Conservation (phyloP, 768 basidiomycete genomes). For the Leccinum broughii region DNA sequence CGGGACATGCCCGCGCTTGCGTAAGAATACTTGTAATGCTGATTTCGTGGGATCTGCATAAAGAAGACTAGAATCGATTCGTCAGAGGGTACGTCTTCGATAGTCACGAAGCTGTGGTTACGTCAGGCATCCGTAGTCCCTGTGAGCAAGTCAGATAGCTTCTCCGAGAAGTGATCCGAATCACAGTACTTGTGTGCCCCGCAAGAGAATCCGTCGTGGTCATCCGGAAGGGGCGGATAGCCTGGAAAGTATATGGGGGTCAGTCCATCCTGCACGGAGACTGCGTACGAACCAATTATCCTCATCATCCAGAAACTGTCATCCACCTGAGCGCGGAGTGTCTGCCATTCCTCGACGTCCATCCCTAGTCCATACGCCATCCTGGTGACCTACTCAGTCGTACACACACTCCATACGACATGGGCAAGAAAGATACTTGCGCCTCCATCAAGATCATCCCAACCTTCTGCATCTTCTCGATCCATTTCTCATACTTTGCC, state of each 20-base stretch:
- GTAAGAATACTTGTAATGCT: conserved; percentile 81
- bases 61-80: conserved; percentile 62
- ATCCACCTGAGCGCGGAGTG: conserved; percentile 67
- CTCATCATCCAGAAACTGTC: conserved; percentile 92
- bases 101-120: conserved; percentile 34
- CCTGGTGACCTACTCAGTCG: conserved; percentile 37
- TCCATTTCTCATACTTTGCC: conserved; percentile 70
- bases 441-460: conserved; percentile 87
- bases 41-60: conserved; percentile 76
- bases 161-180: background rate
- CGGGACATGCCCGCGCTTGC: conserved; percentile 38
- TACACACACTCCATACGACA: background rate
- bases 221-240: conserved; percentile 82
- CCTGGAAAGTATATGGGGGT: conserved; percentile 42
- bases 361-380: conserved; percentile 84
- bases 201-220: conserved; percentile 83
- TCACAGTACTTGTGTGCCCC: conserved; percentile 78
- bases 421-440: conserved; percentile 41
- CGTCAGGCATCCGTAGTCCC: conserved; percentile 93
- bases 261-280: background rate
- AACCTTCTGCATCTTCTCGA: conserved; percentile 81
- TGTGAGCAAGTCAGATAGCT: conserved; percentile 29
- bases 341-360: conserved; percentile 65
- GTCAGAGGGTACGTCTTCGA: conserved; percentile 8
- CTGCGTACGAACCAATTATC: conserved; percentile 56